These are phyloP conservation scores for Spencermartinsiella ligniputridi DNA, from an alignment of 1,139 yeast genomes.

Conservation along the genomic window DNA sequence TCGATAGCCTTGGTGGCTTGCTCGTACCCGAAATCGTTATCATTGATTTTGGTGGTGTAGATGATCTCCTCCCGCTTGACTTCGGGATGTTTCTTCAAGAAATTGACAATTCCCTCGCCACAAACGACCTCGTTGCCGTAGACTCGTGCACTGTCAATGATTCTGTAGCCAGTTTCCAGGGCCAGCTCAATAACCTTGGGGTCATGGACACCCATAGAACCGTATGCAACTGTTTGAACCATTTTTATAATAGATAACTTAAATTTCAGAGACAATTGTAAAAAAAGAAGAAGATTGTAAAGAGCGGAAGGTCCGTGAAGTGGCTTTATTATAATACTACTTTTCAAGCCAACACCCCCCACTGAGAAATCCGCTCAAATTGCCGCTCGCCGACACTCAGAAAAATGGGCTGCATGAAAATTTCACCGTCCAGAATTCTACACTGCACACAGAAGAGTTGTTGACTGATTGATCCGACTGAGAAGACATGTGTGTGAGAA, in stretches of 20 bases:
- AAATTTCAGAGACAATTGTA: neutral
- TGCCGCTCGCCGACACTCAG: too few species aligned
- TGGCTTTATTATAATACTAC: too few species aligned
- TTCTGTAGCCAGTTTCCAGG: conserved; percentile 45
- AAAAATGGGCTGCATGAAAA: too few species aligned
- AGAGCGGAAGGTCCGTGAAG: neutral
- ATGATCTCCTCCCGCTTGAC: conserved; percentile 49
- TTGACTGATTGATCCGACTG: too few species aligned
- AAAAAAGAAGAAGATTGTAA: neutral
- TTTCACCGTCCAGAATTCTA: too few species aligned
- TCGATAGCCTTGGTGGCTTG: conserved; percentile 55
- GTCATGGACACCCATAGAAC: conserved; percentile 11
- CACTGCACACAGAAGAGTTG: too few species aligned
- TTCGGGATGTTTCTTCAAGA: conserved; percentile 49
- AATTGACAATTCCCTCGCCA: conserved; percentile 50
- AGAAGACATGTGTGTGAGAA: too few species aligned
- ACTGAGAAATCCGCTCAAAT: too few species aligned
- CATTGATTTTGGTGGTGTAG: conserved; percentile 52
- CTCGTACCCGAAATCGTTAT: conserved; percentile 50
- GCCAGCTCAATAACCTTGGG: conserved; percentile 36
- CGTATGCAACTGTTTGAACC: conserved; percentile 7
- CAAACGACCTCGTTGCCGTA: conserved; percentile 53
- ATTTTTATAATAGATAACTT: conserved; percentile 1
- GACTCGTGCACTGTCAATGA: conserved; percentile 56
- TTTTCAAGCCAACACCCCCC: neutral